Conservation (phyloP, 306 rosid species). For the Glycyrrhiza uralensis region DNA sequence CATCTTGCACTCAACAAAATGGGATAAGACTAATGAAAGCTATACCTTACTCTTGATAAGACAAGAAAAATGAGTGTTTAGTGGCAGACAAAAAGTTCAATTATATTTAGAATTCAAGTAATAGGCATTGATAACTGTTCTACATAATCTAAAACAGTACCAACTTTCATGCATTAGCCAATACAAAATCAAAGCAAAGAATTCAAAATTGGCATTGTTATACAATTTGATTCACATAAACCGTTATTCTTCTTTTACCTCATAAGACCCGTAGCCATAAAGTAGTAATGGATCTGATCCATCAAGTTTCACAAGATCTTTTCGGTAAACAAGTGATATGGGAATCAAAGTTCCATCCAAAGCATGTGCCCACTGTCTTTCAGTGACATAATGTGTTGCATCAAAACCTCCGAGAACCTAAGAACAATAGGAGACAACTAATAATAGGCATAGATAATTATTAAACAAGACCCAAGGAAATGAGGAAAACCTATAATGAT, state of each 20-base stretch:
- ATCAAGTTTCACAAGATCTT: slow-evolving; percentile 80
- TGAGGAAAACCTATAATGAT: neutral
- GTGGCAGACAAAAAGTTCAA: neutral
- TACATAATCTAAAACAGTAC: neutral
- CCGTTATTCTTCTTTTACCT: slow-evolving; percentile 49
- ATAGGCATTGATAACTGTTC: neutral
- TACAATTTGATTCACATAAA: slow-evolving; percentile 10
- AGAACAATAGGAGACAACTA: slow-evolving; percentile 21
- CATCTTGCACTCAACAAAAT: slow-evolving; percentile 8
- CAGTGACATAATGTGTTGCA: slow-evolving; percentile 66
- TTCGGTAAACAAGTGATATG: slow-evolving; percentile 73
- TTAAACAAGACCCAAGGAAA: slow-evolving; percentile 13
- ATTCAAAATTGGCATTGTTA: slow-evolving; percentile 12
- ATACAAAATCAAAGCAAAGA: slow-evolving; percentile 10
- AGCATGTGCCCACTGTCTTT: slow-evolving; percentile 85
- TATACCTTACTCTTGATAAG: neutral
- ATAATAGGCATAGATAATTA: neutral
- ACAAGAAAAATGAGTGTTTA: neutral
- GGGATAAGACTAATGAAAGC: neutral
- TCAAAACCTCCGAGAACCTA: slow-evolving; percentile 94
- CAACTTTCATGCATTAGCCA: slow-evolving; percentile 10
- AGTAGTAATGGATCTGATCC: slow-evolving; percentile 90
- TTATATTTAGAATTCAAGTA: slow-evolving; percentile 7
- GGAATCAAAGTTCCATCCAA: slow-evolving; percentile 80
- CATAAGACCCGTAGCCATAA: slow-evolving; percentile 95